Conservation (phyloP, 306 rosid species). For the Quercus alba region DNA sequence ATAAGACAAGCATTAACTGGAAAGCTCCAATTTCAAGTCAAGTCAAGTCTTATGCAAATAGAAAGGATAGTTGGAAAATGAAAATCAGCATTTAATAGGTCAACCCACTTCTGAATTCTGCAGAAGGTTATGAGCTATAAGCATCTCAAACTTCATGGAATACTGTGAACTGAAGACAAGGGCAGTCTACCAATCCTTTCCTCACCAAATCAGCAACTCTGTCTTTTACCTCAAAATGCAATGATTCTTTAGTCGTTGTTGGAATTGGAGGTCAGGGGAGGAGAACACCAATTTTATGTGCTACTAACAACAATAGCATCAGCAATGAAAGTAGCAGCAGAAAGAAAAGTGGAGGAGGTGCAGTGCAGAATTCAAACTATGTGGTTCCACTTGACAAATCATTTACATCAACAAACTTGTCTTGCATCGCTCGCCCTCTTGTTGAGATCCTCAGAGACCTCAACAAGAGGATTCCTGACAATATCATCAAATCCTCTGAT, state of each 20-base stretch:
- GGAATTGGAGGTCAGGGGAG: slow-evolving; percentile 2
- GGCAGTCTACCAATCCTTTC: neutral
- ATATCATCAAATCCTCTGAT: slow-evolving; percentile 38
- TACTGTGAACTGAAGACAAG: no score
- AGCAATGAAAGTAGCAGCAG: slow-evolving; percentile 29
- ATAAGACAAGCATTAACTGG: no score
- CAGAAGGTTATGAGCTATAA: no score
- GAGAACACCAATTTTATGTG: neutral
- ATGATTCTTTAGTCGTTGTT: neutral
- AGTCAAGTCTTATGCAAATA: no score
- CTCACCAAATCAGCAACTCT: neutral
- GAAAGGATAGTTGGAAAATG: no score
- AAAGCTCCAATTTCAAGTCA: no score
- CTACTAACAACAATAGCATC: neutral
- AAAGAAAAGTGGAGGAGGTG: slow-evolving; percentile 26
- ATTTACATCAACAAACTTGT: slow-evolving; percentile 57
- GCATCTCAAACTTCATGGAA: no score
- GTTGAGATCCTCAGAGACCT: slow-evolving; percentile 87
- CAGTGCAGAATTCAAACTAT: slow-evolving; percentile 66
- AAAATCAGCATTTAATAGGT: no score
- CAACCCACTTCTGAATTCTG: no score
- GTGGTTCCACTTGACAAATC: slow-evolving; percentile 88
- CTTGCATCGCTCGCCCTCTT: slow-evolving; percentile 79
- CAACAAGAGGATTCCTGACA: slow-evolving; percentile 86
- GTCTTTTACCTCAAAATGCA: neutral